A percentile compares a stretch with the other conserved stretches of the same genome.
Evolutionary conservation across 2,329 filamentous ascomycete species (phyloP).

Genomic region (Phoma sp.): DNA sequence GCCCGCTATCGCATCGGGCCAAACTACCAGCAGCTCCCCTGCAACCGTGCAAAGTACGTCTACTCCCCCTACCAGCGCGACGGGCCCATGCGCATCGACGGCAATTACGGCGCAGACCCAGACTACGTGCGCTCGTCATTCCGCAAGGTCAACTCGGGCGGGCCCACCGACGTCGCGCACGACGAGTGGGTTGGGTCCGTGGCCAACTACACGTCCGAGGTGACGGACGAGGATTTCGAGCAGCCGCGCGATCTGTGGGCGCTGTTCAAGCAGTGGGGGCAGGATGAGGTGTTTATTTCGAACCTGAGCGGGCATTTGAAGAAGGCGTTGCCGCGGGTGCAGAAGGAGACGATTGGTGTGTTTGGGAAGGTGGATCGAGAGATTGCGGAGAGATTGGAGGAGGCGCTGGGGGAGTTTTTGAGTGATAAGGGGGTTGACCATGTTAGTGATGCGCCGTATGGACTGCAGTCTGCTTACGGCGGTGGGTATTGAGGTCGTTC

Average conservation of each 20-base stretch:
- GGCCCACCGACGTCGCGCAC: slow-evolving; percentile 30
- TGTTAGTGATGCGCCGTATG: slow-evolving; percentile 13
- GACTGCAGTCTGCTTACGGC: slow-evolving; percentile 15
- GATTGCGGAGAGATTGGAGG: slow-evolving; percentile 22
- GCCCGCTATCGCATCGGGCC: slow-evolving; percentile 55
- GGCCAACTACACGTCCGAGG: slow-evolving; percentile 27
- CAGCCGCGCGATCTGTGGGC: slow-evolving; percentile 59
- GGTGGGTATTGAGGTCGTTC: slow-evolving; percentile 11
- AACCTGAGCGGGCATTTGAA: slow-evolving; percentile 30
- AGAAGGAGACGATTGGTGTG: slow-evolving; percentile 28
- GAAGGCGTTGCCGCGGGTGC: slow-evolving; percentile 28
- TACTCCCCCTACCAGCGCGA: slow-evolving; percentile 41
- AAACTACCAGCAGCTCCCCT: slow-evolving; percentile 58
- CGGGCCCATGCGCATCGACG: slow-evolving; percentile 39
- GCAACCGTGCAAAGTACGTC: slow-evolving; percentile 36
- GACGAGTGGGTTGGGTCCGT: slow-evolving; percentile 31
- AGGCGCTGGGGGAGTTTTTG: slow-evolving; percentile 15
- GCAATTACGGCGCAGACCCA: slow-evolving; percentile 56
- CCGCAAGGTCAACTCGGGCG: slow-evolving; percentile 8
- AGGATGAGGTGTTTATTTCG: slow-evolving; percentile 36
- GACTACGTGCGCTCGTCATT: slow-evolving; percentile 51
- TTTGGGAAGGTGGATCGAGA: slow-evolving; percentile 25
- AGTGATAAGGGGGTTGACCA: slow-evolving; percentile 18
- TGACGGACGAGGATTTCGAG: slow-evolving; percentile 59
- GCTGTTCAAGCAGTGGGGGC: slow-evolving; percentile 34